phyloP scores from a whole-genome alignment of 371 early-diverging fungal species.

The Mortierella sp. region DNA sequence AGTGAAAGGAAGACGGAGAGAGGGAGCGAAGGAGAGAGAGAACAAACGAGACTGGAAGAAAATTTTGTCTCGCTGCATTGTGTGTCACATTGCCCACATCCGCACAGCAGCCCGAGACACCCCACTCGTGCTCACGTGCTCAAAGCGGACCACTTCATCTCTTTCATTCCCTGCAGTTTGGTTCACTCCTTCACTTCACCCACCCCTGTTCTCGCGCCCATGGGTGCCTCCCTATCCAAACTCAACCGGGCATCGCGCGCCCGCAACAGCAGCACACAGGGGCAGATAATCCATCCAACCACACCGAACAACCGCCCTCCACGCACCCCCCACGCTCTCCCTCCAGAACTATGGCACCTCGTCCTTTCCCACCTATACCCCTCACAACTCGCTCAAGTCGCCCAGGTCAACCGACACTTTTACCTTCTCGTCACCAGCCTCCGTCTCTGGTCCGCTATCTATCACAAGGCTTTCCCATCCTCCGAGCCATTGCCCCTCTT shows the following conservation, averaged over 20 bases:
- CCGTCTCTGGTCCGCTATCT: slow-evolving; percentile 8
- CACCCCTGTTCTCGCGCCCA: not conserved
- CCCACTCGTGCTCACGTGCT: no score
- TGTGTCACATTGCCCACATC: no score
- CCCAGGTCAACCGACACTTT: slow-evolving; percentile 3
- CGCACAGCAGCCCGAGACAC: not conserved
- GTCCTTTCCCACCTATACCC: slow-evolving; percentile 20
- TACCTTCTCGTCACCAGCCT: slow-evolving; percentile 7
- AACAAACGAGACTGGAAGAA: not conserved
- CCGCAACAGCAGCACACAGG: not conserved
- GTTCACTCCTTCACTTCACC: not conserved
- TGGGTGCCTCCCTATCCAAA: not conserved
- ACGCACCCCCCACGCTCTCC: not conserved
- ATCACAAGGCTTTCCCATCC: not conserved
- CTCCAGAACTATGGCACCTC: slow-evolving; percentile 8
- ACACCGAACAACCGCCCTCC: no score
- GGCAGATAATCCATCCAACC: not conserved
- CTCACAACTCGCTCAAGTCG: slow-evolving; percentile 10
- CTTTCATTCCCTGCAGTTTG: not conserved
- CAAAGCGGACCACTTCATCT: not conserved
- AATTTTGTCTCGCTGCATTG: not conserved
- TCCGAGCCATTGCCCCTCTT: not conserved
- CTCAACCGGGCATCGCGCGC: not conserved
- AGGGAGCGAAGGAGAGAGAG: not conserved
- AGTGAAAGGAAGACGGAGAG: not conserved